phyloP scores from a whole-genome alignment of 2,329 filamentous ascomycete genomes.

The Aspergillus udagawae region DNA sequence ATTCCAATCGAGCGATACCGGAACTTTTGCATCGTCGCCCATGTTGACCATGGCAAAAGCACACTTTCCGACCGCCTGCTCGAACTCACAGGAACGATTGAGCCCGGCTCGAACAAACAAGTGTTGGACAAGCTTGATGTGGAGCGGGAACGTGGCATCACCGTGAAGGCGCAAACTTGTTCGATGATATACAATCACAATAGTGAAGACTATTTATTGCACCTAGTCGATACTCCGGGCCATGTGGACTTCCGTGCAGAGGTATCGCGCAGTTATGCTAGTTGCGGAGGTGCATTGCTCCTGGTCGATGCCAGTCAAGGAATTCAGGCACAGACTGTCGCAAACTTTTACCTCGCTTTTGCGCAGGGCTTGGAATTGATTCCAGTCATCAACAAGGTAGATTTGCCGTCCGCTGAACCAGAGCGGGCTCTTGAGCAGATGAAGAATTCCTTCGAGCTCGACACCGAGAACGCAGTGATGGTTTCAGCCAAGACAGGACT shows the following conservation, averaged over 20 bases:
- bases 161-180: conserved; percentile 97
- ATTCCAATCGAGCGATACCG: conserved; percentile 58
- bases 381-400: conserved; percentile 95
- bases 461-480: conserved; percentile 67
- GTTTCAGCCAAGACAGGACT: conserved; percentile 93
- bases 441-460: conserved; percentile 79
- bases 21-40: conserved; percentile 98
- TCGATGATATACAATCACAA: conserved; percentile 92
- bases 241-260: conserved; percentile 98
- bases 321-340: conserved; percentile 95
- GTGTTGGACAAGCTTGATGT: conserved; percentile 96
- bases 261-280: conserved; percentile 92
- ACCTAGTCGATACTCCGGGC: conserved; percentile 93
- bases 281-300: conserved; percentile 86
- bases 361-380: conserved; percentile 81
- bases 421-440: conserved; percentile 82
- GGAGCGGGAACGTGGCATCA: conserved; percentile 92
- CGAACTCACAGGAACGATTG: conserved; percentile 90
- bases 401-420: conserved; percentile 85
- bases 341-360: conserved; percentile 97
- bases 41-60: conserved; percentile 98
- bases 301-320: conserved; percentile 96
- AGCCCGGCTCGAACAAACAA: conserved; percentile 84
- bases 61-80: conserved; percentile 89
- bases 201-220: conserved; percentile 84